Evolutionary conservation across 257 asterid species (phyloP).

Genomic region (Solanum tarapatanum): DNA sequence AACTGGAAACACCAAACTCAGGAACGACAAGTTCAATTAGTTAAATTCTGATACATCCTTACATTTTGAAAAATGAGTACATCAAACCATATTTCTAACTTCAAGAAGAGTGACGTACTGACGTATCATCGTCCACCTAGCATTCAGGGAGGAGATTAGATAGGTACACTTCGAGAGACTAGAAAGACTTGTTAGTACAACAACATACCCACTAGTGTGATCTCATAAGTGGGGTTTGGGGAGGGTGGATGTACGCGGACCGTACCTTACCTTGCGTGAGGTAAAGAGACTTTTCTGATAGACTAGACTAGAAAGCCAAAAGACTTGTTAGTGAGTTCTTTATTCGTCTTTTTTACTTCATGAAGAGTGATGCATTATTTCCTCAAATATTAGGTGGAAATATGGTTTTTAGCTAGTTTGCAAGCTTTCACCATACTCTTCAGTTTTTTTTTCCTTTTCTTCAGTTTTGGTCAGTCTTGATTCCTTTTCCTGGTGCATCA

Average conservation of each 20-base stretch:
- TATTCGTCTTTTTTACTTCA: background rate
- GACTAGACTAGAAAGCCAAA: background rate
- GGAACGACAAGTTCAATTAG: background rate
- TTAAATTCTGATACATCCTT: background rate
- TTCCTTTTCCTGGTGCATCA: background rate
- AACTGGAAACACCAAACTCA: background rate
- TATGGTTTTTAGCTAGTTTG: background rate
- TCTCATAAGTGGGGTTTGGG: background rate
- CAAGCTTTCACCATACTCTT: background rate
- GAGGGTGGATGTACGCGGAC: background rate
- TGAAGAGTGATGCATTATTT: background rate
- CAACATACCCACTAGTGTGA: background rate
- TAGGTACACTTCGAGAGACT: background rate
- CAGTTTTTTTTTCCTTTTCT: background rate
- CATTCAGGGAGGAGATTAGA: background rate
- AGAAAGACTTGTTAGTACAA: background rate
- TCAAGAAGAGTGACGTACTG: background rate
- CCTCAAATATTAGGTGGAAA: background rate
- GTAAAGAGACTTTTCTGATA: background rate
- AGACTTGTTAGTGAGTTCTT: background rate
- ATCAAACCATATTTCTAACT: background rate
- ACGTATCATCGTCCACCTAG: background rate
- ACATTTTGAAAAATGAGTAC: background rate
- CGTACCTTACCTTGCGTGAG: background rate
- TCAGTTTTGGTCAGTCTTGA: background rate